These are phyloP conservation scores for Globisporangium abappressorium DNA, from an alignment of 352 stramenopile species.

Conservation along the genomic window DNA sequence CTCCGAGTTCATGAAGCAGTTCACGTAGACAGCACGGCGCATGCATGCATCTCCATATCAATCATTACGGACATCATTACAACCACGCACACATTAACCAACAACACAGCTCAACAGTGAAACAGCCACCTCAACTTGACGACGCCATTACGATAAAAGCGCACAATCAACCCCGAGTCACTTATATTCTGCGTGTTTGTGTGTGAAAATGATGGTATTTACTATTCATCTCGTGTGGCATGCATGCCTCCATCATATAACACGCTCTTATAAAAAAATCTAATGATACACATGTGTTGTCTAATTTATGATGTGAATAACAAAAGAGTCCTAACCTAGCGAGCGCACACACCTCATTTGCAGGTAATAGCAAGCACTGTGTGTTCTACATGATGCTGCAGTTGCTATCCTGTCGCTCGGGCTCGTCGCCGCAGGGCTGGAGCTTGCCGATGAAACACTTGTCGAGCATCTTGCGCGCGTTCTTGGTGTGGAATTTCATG, in stretches of 20 bases:
- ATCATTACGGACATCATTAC: not conserved
- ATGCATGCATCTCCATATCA: not conserved
- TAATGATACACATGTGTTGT: not conserved
- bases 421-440: constrained; percentile 50
- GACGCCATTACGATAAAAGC: not conserved
- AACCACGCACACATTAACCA: not conserved
- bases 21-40: constrained; percentile 38
- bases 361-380: not conserved
- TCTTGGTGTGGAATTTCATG: constrained; percentile 84
- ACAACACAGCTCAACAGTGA: not conserved
- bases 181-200: not conserved
- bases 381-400: constrained; percentile 72
- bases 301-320: not conserved
- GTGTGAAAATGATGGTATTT: not conserved
- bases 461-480: constrained; percentile 67
- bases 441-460: constrained; percentile 84
- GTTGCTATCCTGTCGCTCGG: constrained; percentile 31
- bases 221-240: no score
- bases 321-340: not conserved
- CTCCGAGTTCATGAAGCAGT: constrained; percentile 95
- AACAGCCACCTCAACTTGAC: not conserved
- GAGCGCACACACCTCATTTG: not conserved
- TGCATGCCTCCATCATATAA: no score
- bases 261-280: not conserved
- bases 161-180: not conserved